Conservation (phyloP, 2,329 filamentous ascomycete species). For the Zymoseptoria tritici region DNA sequence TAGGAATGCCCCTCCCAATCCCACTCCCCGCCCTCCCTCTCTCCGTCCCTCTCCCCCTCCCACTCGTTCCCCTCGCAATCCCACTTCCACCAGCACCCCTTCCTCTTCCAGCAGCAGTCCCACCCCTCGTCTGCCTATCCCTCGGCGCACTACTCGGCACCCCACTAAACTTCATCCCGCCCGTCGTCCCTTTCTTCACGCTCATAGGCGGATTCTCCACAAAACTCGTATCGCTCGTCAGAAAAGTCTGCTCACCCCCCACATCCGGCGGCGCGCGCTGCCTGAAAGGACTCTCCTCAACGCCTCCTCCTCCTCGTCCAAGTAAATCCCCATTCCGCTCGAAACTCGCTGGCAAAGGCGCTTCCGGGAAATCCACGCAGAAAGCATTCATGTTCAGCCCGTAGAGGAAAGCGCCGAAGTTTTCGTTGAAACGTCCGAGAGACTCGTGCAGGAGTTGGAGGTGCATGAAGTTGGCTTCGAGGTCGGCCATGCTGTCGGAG, state of each 20-base stretch:
- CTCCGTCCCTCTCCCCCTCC: conserved; percentile 17
- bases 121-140: conserved; percentile 25
- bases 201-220: conserved; percentile 66
- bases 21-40: conserved; percentile 21
- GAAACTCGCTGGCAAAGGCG: conserved; percentile 67
- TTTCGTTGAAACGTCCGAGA: conserved; percentile 85
- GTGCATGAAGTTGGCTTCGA: conserved; percentile 96
- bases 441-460: conserved; percentile 96
- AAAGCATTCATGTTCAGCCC: conserved; percentile 99
- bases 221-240: conserved; percentile 89
- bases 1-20: conserved; percentile 23
- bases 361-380: conserved; percentile 95
- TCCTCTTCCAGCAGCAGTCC: conserved; percentile 13
- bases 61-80: conserved; percentile 24
- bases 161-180: conserved; percentile 11
- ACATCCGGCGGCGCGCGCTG: conserved; percentile 9
- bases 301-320: not conserved
- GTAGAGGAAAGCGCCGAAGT: conserved; percentile 90
- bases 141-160: conserved; percentile 14
- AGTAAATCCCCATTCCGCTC: not conserved
- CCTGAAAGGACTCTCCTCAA: conserved; percentile 19
- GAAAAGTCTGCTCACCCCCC: conserved; percentile 72
- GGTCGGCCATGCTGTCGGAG: conserved; percentile 85
- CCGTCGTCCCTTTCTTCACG: conserved; percentile 38
- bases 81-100: conserved; percentile 20